These are phyloP conservation scores for Ampelomyces quisqualis DNA, from an alignment of 2,329 filamentous ascomycete genomes.

Conservation along the genomic window DNA sequence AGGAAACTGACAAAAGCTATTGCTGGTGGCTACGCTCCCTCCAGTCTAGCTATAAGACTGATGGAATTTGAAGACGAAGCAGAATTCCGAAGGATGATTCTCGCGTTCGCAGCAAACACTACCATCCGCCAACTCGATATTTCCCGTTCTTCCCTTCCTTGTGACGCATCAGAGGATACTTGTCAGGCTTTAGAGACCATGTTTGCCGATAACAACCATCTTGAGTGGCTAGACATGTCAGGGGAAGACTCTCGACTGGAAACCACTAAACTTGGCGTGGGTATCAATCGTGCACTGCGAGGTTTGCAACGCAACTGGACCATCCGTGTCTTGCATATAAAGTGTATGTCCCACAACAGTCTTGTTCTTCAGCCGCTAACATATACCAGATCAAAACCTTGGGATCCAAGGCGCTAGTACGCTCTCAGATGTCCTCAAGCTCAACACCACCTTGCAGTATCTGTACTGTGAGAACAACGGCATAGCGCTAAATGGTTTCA, in stretches of 20 bases:
- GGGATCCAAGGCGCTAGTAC: constrained; percentile 69
- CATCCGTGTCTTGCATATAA: constrained; percentile 63
- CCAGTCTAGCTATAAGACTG: constrained; percentile 65
- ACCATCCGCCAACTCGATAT: constrained; percentile 67
- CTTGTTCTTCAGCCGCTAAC: constrained; percentile 14
- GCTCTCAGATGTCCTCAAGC: constrained; percentile 66
- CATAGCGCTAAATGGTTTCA: constrained; percentile 69
- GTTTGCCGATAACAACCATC: constrained; percentile 66
- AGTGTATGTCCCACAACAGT: constrained; percentile 41
- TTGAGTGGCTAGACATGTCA: constrained; percentile 68
- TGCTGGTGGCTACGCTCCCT: constrained; percentile 56
- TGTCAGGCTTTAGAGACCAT: constrained; percentile 63
- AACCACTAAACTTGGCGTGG: constrained; percentile 67
- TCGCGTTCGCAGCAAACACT: constrained; percentile 62
- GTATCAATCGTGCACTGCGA: constrained; percentile 65
- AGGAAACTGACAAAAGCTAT: constrained; percentile 56
- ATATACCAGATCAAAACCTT: constrained; percentile 59
- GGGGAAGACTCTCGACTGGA: constrained; percentile 72
- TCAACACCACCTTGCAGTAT: constrained; percentile 63
- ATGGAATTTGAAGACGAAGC: constrained; percentile 68
- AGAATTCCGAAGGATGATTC: constrained; percentile 63
- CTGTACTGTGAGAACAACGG: constrained; percentile 72
- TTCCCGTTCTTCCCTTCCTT: constrained; percentile 68
- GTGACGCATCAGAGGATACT: constrained; percentile 67
- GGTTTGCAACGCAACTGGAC: constrained; percentile 65